Base-by-base conservation (phyloP, 2,329 filamentous ascomycete genomes). In the Xylaria hypoxylon region DNA sequence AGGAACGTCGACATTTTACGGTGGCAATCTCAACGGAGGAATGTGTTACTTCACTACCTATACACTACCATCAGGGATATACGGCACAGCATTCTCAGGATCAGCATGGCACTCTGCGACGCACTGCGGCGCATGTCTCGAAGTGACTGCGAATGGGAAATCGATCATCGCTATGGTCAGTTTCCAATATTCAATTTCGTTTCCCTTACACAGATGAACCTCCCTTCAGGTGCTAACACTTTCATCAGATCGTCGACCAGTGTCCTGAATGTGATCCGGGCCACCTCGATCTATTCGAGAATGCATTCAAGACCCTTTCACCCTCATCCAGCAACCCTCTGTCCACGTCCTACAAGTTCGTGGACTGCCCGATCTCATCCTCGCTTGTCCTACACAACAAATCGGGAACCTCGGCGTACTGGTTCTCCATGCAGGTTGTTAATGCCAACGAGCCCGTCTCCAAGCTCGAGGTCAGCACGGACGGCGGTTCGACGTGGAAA, bases 1-100 rank as follows among this genome's bases (percentile, higher is more conserved):
- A 4, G 83, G 83, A 67, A 71, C 78, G 63, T 82, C 83, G 50
- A 87, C 86, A 52, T 86, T 81, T 70, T 87, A 88, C 72, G 82
- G 83, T 35, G 85, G 86, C 33, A 86, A 87, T 74, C 75, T 88
- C 2, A 76, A 78, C 5, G 88, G 88, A 44, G 89, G 89, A 68
- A 84, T 82, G 65, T 92, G 89, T 78, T 87, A 85, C 13, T 90
- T 91, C 81, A 80, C 82, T 7, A 86, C 83, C 57, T 90, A 90
- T 79, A 88, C 83, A 2, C 79, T 91, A 28, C 88, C 89, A 6
- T 80, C 83, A 11, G 80, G 81, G 13, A 77, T 91, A 62, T 87
- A 81, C 71, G 89, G 90, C 62, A 89, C 88, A 10, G 89, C 90
- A 1, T 82, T 89, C 56, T 87, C 88, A 0, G 83, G 83, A 44